Evolutionary conservation across 345 rosid genomes (phyloP), one percentile per base, ranked within the genome.

Genomic region (sweet orange (Citrus sinensis)): DNA sequence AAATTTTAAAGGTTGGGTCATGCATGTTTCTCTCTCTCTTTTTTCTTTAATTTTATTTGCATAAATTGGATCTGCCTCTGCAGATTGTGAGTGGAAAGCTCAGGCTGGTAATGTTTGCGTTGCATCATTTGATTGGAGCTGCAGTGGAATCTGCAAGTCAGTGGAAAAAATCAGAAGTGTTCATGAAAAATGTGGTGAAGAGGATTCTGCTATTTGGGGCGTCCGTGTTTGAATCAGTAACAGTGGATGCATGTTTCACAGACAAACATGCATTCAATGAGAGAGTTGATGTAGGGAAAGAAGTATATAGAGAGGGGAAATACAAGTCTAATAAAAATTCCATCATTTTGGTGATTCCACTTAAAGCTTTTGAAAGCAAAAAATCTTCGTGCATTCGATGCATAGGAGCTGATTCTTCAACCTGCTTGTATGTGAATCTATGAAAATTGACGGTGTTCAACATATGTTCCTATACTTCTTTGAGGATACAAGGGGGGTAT

Each of bases 61-160:
- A 46, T 46, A 46, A 46, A 46, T 65, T 27, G 7, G 55, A 14
- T 60, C 59, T 19, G 55, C 61, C 32, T 2, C 64, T 67, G 74
- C 85, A 96, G 99, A 96, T 83, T 96, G 98, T 76, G 93, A 92
- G 88, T 93, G 98, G 99, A 96, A 94, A 87, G 98, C 98, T 65
- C 92, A 92, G 88, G 98, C 98, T 1, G 98, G 98, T 0, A 88
- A 89, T 54, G 89, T 90, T 17, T 96, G 99, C 78, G 83, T 92
- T 60, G 98, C 99, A 51, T 94, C 99, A 2, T 96, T 94, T 64
- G 98, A 96, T 74, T 96, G 99, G 98, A 96, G 94, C 85, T 96
- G 99, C 83, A 96, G 99, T 32, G 98, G 98, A 39, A 96, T 94
- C 76, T 94, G 98, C 91, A 94, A 94, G 83, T 96, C 99, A 0